These are phyloP conservation scores for Kwoniella botswanensis DNA, from an alignment of 768 basidiomycete species.

Conservation along the genomic window DNA sequence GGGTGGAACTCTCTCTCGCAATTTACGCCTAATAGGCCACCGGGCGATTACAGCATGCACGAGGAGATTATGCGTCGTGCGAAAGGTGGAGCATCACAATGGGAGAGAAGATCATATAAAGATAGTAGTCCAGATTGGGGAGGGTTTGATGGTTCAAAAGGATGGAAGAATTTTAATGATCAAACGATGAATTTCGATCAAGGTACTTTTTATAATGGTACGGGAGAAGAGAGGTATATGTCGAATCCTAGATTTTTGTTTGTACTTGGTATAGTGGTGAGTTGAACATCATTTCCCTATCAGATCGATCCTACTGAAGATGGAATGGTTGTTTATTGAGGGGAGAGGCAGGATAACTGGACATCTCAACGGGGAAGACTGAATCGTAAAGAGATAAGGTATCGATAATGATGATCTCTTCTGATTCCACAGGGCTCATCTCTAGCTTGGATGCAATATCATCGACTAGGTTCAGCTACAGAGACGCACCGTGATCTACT, in stretches of 20 bases:
- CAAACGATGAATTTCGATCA: constrained; percentile 30
- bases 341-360: too few species aligned
- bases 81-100: constrained; percentile 37
- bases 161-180: constrained; percentile 23
- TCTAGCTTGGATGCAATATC: constrained; percentile 50
- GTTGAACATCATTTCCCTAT: constrained; percentile 5
- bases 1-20: constrained; percentile 41
- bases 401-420: constrained; percentile 2
- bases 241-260: constrained; percentile 49
- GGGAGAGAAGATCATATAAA: constrained; percentile 30
- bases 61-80: constrained; percentile 41
- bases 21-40: constrained; percentile 6
- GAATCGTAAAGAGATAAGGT: too few species aligned
- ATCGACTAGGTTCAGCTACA: constrained; percentile 38
- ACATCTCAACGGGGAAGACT: too few species aligned
- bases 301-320: too few species aligned
- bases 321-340: too few species aligned
- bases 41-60: constrained; percentile 41
- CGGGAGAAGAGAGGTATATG: constrained; percentile 51
- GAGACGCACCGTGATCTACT: constrained; percentile 37
- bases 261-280: constrained; percentile 39
- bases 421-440: constrained; percentile 32
- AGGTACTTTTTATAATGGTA: constrained; percentile 25
- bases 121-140: constrained; percentile 37
- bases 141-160: constrained; percentile 29